Evolutionary conservation across 352 stramenopile species (phyloP).

Genomic region (Phytophthora hibernalis): DNA sequence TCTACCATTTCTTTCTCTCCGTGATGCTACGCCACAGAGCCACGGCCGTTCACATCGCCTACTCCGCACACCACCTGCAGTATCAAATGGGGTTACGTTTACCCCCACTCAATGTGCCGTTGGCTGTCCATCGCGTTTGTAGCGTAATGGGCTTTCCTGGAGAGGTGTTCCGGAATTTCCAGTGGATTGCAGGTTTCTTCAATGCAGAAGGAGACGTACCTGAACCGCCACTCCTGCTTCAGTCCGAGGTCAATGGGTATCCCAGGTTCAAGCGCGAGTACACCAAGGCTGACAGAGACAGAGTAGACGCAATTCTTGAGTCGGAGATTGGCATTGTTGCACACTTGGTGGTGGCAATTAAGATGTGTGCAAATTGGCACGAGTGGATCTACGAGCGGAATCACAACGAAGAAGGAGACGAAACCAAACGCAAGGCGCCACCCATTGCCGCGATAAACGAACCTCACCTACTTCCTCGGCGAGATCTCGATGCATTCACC

Average conservation of each 20-base stretch:
- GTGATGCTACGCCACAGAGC: constrained; percentile 46
- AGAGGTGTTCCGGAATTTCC: constrained; percentile 71
- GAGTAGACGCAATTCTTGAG: constrained; percentile 44
- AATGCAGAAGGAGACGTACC: constrained; percentile 51
- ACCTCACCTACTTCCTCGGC: constrained; percentile 41
- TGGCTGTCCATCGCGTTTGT: constrained; percentile 64
- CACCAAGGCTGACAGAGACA: constrained; percentile 30
- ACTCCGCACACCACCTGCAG: constrained; percentile 64
- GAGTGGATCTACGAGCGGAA: constrained; percentile 79
- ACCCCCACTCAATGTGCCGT: constrained; percentile 71
- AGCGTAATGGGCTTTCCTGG: constrained; percentile 61
- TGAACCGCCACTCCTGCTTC: constrained; percentile 50
- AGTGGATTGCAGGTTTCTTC: constrained; percentile 66
- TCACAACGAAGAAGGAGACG: constrained; percentile 15
- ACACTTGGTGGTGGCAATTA: constrained; percentile 68
- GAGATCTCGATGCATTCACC: constrained; percentile 57
- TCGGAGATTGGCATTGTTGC: constrained; percentile 66
- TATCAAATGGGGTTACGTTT: constrained; percentile 76
- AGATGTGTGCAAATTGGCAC: constrained; percentile 81
- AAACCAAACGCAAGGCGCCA: constrained; percentile 18
- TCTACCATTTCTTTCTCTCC: constrained; percentile 71
- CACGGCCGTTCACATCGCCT: constrained; percentile 50
- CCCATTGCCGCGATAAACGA: constrained; percentile 20
- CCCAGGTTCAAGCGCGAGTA: constrained; percentile 23
- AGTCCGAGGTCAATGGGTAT: constrained; percentile 20